A percentile compares a stretch with the other conserved stretches of the same genome.
phyloP scores from a whole-genome alignment of 495 filamentous ascomycete genomes.

The Choiromyces venosus region DNA sequence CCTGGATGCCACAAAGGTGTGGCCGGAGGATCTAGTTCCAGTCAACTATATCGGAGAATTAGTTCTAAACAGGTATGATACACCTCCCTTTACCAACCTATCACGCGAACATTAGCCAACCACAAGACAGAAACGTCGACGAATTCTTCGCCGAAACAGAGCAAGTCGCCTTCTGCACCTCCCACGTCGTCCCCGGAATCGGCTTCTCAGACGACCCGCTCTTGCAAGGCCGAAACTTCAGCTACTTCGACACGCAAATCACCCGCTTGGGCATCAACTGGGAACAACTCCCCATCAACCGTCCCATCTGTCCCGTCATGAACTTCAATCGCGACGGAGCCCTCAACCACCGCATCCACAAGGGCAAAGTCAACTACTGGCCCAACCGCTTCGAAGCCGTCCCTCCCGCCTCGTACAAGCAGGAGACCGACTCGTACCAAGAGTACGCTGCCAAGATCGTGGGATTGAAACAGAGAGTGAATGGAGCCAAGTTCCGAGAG shows the following conservation, averaged over 20 bases:
- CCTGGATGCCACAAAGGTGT: conserved; percentile 85
- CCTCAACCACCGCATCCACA: conserved; percentile 57
- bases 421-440: conserved; percentile 59
- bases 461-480: conserved; percentile 64
- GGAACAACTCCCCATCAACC: conserved; percentile 81
- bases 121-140: conserved; percentile 65
- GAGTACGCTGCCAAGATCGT: conserved; percentile 62
- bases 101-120: neutral
- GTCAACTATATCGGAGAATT: conserved; percentile 75
- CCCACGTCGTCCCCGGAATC: conserved; percentile 79
- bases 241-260: conserved; percentile 81
- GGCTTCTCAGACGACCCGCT: conserved; percentile 82
- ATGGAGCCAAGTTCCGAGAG: conserved; percentile 74
- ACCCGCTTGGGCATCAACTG: conserved; percentile 77
- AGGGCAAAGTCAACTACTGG: conserved; percentile 81
- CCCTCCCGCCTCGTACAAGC: conserved; percentile 52
- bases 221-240: conserved; percentile 78
- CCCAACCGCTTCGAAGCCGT: conserved; percentile 67
- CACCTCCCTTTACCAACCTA: neutral
- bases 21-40: conserved; percentile 79
- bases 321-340: conserved; percentile 73
- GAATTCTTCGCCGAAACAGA: conserved; percentile 85
- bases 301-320: conserved; percentile 69
- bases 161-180: conserved; percentile 79
- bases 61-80: conserved; percentile 51